A percentile compares a stretch with the other conserved stretches of the same genome.
Conservation (phyloP, 148 eudicot genomes). For the Nyssa sinensis region DNA sequence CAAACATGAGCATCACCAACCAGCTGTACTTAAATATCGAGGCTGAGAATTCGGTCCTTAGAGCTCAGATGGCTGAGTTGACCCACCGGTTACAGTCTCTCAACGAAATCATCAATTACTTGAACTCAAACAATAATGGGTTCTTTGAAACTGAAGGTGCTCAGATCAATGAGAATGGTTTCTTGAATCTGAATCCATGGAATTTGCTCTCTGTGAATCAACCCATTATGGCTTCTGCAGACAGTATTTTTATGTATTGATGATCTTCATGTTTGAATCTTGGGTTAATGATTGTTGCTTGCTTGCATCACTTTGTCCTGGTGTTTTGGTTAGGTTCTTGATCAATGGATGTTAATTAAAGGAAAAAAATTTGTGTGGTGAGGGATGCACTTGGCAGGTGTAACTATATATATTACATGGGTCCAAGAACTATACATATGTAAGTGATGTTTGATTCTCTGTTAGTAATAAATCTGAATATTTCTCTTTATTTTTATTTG, state of each 20-base stretch:
- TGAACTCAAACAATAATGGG: constrained; percentile 1
- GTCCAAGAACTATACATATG: not conserved
- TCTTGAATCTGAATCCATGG: constrained; percentile 33
- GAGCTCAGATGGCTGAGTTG: constrained; percentile 64
- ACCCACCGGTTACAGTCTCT: constrained; percentile 50
- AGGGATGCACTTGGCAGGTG: not conserved
- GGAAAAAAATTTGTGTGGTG: not conserved
- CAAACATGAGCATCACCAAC: constrained; percentile 29
- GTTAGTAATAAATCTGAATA: no score
- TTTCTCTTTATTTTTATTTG: no score
- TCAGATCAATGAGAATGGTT: constrained; percentile 23
- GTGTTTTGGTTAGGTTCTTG: not conserved
- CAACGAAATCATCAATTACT: constrained; percentile 39
- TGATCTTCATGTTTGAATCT: no score
- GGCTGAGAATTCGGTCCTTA: constrained; percentile 63
- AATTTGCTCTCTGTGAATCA: constrained; percentile 24
- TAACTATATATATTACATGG: no score
- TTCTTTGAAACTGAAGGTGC: not conserved
- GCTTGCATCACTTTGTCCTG: no score
- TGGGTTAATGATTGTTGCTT: not conserved
- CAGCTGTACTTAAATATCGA: constrained; percentile 46
- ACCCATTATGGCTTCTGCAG: constrained; percentile 33
- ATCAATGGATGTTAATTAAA: no score
- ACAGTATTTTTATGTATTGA: constrained; percentile 20
- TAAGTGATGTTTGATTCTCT: not conserved